Evolutionary conservation across 371 early-diverging fungal genomes (phyloP).

Genomic region (Mucor indicus): DNA sequence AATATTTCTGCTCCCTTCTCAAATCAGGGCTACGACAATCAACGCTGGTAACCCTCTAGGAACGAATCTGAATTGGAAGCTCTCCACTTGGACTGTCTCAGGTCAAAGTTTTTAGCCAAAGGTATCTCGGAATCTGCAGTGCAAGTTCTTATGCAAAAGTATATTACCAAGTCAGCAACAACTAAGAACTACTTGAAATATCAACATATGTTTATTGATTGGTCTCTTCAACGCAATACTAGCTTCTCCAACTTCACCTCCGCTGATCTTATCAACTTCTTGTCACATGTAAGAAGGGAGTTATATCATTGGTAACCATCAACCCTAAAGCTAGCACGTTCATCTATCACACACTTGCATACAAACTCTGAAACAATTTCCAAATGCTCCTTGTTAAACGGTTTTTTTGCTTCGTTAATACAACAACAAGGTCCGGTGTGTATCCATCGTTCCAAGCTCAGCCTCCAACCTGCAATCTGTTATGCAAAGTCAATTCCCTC

Average conservation of each 20-base stretch:
- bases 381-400: neutral
- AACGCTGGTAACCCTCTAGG: neutral
- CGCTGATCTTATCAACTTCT: conserved; percentile 6
- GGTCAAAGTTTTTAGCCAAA: neutral
- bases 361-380: neutral
- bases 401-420: neutral
- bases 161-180: neutral
- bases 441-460: neutral
- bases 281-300: neutral
- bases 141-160: neutral
- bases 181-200: neutral
- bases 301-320: neutral
- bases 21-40: neutral
- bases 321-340: neutral
- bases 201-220: neutral
- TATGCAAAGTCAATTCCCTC: neutral
- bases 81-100: neutral
- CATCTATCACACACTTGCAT: conserved; percentile 4
- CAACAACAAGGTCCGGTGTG: neutral
- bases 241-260: neutral
- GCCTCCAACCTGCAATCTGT: neutral
- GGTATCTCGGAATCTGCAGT: neutral
- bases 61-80: neutral
- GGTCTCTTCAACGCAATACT: neutral
- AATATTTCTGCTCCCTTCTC: neutral